Base-by-base conservation (phyloP, 163 green algal species). In the Scenedesmus sp. region DNA sequence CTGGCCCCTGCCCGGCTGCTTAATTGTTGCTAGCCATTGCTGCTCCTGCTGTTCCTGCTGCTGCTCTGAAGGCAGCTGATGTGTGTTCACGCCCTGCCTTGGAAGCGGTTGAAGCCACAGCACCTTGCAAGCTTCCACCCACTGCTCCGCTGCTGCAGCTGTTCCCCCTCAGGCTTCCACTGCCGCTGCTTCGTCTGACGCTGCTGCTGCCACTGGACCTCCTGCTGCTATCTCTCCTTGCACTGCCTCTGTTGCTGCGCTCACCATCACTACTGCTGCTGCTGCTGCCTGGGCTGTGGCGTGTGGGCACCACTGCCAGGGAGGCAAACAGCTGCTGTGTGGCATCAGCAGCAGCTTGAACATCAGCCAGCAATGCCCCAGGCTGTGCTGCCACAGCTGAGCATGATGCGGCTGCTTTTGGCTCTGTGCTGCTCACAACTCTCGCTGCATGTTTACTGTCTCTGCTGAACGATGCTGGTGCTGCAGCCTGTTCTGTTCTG, bases 1-100 rank as follows among this genome's bases (percentile, higher is more conserved):
- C 82, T 15, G 15, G 46, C 15, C 1, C 15, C n/a, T 20, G 23
- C 59, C 15, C 84, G 34, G 55, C 60, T 64, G 84, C n/a, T 5
- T 1, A 0, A 20, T 20, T 3, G 16, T 13, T 55, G 46, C 3
- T 16, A 57, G 82, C 82, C 74, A 55, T 18, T 86, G 79, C 79
- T 86, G 46, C 79, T 74, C 55, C 82, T 88, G 54, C 82, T 76
- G 56, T 55, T 76, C 20, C 82, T 88, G 82, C 55, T 76, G 54
- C 54, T 16, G 10, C 4, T 15, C 2, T 83, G n/a, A 4, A 4
- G n/a, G n/a, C 15, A n/a, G 8, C 4, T 83, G 74, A 15, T 13
- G 26, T 7, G 12, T 76, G 3, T 34, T 13, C 16, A 6, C 66
- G n/a, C 16, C 12, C 15, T 76, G 66, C 66, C 34, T 46, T 46